Percentiles rank a stretch among this genome's conserved stretches.
These are phyloP conservation scores for Sporisorium graminicola DNA, from an alignment of 1,284 basidiomycete genomes.

Conservation along the genomic window DNA sequence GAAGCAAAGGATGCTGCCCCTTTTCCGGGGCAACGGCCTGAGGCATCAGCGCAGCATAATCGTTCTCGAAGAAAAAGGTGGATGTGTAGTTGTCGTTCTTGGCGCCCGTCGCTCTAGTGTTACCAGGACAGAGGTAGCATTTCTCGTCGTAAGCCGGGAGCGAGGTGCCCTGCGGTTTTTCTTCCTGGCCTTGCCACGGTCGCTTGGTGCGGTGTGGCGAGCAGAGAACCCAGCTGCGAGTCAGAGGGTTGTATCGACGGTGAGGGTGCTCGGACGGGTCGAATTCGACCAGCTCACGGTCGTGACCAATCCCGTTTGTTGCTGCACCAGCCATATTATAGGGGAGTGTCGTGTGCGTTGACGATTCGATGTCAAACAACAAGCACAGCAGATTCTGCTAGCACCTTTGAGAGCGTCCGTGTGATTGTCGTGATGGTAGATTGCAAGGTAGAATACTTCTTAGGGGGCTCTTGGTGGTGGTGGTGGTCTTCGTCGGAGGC, in stretches of 20 bases:
- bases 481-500: background rate
- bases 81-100: constrained; percentile 79
- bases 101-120: constrained; percentile 81
- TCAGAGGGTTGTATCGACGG: constrained; percentile 66
- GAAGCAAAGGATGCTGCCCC: constrained; percentile 73
- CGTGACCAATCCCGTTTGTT: constrained; percentile 8
- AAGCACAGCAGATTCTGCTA: background rate
- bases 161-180: constrained; percentile 37
- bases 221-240: constrained; percentile 64
- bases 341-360: constrained; percentile 15
- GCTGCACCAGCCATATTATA: constrained; percentile 16
- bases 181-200: constrained; percentile 69
- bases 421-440: background rate
- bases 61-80: constrained; percentile 83
- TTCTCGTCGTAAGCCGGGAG: constrained; percentile 79
- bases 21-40: constrained; percentile 48
- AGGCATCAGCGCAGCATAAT: constrained; percentile 85
- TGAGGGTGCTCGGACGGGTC: constrained; percentile 66
- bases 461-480: background rate
- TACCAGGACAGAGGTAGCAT: constrained; percentile 93
- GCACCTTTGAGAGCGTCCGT: background rate
- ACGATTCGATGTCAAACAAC: background rate
- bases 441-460: background rate
- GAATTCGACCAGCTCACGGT: constrained; percentile 41
- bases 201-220: constrained; percentile 67